Base-by-base conservation (phyloP, 2,329 filamentous ascomycete species). In the Aureobasidium leucospermi region DNA sequence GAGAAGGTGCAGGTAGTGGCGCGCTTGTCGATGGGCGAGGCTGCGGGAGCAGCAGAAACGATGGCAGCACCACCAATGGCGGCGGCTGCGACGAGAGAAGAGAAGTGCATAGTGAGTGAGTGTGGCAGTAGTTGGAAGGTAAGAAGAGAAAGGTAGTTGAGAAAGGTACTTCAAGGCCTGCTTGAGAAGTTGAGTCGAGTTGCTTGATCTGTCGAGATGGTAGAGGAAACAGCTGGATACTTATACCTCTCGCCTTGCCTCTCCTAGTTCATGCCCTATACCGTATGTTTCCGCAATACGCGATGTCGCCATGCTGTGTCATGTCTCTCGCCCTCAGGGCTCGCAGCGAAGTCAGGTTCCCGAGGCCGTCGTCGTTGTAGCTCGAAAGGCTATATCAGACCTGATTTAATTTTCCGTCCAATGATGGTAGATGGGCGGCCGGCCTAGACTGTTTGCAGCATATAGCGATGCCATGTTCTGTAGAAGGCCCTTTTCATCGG, bases 1-100 rank as follows among this genome's bases (percentile, higher is more conserved):
- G 60, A 58, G 45, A 64, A 64, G n/a, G 63, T 64, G 46, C 63
- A 64, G 29, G 52, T 48, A 7, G 52, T 48, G 36, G 46, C 49
- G 41, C 48, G 52, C 52, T 56, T 56, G 19, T 56, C 52, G 15
- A 56, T 41, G 31, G 46, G 43, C 28, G 55, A 38, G 11, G 61
- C 55, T 45, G 52, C 52, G 15, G 52, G 52, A 38, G 52, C 52
- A 36, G 52, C 52, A 46, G 52, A 56, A 7, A 59, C 61, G 23
- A 59, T 45, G 29, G 46, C 49, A 23, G 46, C 58, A 56, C 55
- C 39, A 41, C 59, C 59, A 52, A 60, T 49, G 48, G 55, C 61
- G 42, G 58, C 51, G 43, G 61, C 58, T 56, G 61, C 48, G 38
- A 62, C 16, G 46, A 62, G 51, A 43, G 59, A 43, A 58, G 61